phyloP scores from a whole-genome alignment of 768 basidiomycete species.

The Kwoniella mangroviensis region DNA sequence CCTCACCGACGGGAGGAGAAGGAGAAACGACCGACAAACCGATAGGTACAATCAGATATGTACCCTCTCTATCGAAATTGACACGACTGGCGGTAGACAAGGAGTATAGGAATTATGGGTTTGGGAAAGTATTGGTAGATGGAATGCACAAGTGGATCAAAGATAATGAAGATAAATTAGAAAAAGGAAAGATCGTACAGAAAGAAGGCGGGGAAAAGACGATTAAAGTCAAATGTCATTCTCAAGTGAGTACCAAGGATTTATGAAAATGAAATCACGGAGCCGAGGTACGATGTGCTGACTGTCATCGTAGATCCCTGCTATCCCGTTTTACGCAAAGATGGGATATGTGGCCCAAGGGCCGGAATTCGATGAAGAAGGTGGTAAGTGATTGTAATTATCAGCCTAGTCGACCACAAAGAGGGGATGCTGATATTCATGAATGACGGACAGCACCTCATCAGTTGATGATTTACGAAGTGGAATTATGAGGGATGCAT shows the following conservation, averaged over 20 bases:
- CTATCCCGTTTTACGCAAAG: constrained; percentile 50
- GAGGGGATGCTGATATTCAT: background rate
- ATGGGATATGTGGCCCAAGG: constrained; percentile 50
- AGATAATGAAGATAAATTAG: background rate
- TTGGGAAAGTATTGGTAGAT: constrained; percentile 45
- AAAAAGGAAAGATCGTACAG: constrained; percentile 1
- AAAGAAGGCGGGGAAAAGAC: constrained; percentile 17
- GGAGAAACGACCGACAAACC: constrained; percentile 30
- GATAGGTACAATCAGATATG: constrained; percentile 47
- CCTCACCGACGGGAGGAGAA: background rate
- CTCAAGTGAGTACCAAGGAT: constrained; percentile 31
- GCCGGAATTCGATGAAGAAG: constrained; percentile 51
- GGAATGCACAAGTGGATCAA: constrained; percentile 36
- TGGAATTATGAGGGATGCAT: constrained; percentile 16
- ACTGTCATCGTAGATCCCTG: constrained; percentile 31
- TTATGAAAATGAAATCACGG: too few species aligned
- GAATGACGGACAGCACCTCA: constrained; percentile 34
- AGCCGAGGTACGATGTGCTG: too few species aligned
- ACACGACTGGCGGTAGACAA: constrained; percentile 45
- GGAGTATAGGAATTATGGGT: constrained; percentile 46
- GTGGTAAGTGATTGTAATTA: constrained; percentile 40
- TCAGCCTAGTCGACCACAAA: too few species aligned
- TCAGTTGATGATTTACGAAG: constrained; percentile 39
- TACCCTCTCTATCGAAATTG: constrained; percentile 40
- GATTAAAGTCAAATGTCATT: constrained; percentile 32